Conservation (phyloP, 2,329 filamentous ascomycete genomes). For the Coleophoma eucalyptorum region DNA sequence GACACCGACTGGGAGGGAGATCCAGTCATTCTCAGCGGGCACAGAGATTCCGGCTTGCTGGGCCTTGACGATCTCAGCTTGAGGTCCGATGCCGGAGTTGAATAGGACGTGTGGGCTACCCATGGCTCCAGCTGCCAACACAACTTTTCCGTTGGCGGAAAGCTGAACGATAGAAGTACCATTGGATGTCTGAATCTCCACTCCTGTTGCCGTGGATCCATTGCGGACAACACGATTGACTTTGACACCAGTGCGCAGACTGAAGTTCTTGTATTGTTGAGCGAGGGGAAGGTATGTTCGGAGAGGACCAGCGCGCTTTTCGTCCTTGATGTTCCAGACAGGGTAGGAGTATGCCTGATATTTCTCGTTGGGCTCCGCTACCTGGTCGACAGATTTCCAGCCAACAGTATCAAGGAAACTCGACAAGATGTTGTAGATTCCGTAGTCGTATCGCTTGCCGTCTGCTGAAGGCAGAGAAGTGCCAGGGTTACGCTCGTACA, state of each 20-base stretch:
- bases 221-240: constrained; percentile 58
- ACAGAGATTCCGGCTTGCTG: background rate
- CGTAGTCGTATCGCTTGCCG: constrained; percentile 57
- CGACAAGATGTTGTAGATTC: constrained; percentile 58
- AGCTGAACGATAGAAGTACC: constrained; percentile 19
- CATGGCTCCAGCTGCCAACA: constrained; percentile 9
- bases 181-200: constrained; percentile 39
- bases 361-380: constrained; percentile 51
- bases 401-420: constrained; percentile 42
- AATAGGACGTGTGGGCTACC: constrained; percentile 10
- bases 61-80: constrained; percentile 1
- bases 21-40: background rate
- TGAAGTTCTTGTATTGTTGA: constrained; percentile 55
- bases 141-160: constrained; percentile 3
- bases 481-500: constrained; percentile 64
- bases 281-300: constrained; percentile 64
- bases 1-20: constrained; percentile 2
- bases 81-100: constrained; percentile 6
- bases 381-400: constrained; percentile 37
- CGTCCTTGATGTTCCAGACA: constrained; percentile 59
- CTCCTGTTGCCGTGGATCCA: constrained; percentile 56
- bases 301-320: constrained; percentile 62
- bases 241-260: constrained; percentile 57
- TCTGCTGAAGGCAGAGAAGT: constrained; percentile 61
- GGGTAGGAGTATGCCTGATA: constrained; percentile 58